A percentile compares a stretch with the other conserved stretches of the same genome.
phyloP scores from a whole-genome alignment of 306 rosid genomes.

The Prunus davidiana region DNA sequence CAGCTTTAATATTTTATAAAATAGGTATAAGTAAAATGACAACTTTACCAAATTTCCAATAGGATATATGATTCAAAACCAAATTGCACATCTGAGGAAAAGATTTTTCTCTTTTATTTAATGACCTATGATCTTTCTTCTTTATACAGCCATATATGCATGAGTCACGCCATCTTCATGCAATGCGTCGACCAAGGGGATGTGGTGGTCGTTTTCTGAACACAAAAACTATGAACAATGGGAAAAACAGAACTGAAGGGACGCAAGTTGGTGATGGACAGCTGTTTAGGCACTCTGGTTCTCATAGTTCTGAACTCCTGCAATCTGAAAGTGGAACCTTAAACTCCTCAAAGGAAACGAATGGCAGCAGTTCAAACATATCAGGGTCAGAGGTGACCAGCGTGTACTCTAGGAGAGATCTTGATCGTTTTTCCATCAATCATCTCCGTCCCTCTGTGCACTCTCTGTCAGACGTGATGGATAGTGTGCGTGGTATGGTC shows the following conservation, averaged over 20 bases:
- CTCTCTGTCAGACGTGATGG: conserved; percentile 51
- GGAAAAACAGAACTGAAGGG: conserved; percentile 26
- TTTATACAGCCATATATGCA: conserved; percentile 88
- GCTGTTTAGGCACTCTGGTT: conserved; percentile 43
- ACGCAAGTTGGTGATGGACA: conserved; percentile 31
- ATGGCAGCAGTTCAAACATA: conserved; percentile 55
- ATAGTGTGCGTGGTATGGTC: conserved; percentile 43
- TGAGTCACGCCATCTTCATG: conserved; percentile 94
- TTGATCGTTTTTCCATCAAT: conserved; percentile 43
- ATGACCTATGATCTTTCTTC: conserved; percentile 17
- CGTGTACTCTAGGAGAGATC: conserved; percentile 48
- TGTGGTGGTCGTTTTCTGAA: conserved; percentile 93
- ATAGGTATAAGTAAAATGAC: background rate
- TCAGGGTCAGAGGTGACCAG: conserved; percentile 82
- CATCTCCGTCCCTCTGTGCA: conserved; percentile 48
- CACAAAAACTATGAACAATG: conserved; percentile 32
- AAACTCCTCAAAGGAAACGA: conserved; percentile 65
- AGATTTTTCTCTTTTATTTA: background rate
- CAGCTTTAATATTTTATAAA: background rate
- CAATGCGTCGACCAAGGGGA: conserved; percentile 92
- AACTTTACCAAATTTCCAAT: background rate
- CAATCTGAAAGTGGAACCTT: conserved; percentile 68
- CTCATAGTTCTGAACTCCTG: conserved; percentile 63
- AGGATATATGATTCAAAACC: background rate
- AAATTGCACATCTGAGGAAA: background rate